Conservation (phyloP, 495 filamentous ascomycete species). For the Penicillium mononematosum region DNA sequence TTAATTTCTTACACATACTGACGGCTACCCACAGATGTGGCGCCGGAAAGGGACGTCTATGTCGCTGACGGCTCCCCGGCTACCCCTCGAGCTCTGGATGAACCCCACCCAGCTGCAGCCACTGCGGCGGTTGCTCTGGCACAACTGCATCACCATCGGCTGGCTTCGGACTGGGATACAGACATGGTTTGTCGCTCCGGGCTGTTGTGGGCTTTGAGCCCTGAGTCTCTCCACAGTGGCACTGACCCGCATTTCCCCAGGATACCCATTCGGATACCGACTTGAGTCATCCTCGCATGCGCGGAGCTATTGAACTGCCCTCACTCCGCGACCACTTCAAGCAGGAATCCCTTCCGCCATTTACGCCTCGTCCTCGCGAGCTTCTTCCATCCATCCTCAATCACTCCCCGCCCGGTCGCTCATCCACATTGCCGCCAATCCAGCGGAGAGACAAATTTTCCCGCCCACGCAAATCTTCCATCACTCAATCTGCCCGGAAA, state of each 20-base stretch:
- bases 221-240: neutral
- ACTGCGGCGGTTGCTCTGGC: constrained; percentile 84
- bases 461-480: constrained; percentile 78
- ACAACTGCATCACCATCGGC: constrained; percentile 79
- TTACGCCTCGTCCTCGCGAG: constrained; percentile 61
- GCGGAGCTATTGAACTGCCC: constrained; percentile 68
- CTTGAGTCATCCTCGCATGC: constrained; percentile 54
- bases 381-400: constrained; percentile 78
- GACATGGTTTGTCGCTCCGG: constrained; percentile 63
- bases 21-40: constrained; percentile 38
- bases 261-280: constrained; percentile 74
- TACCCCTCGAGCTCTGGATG: constrained; percentile 71
- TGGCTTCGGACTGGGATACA: constrained; percentile 79
- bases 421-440: constrained; percentile 79
- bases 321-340: constrained; percentile 71
- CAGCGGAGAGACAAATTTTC: constrained; percentile 63
- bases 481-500: constrained; percentile 69
- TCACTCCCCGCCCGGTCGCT: constrained; percentile 79
- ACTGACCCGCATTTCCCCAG: constrained; percentile 39
- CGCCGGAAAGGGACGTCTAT: constrained; percentile 50
- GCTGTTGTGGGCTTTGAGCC: constrained; percentile 1
- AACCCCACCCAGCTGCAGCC: constrained; percentile 66
- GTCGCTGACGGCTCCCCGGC: constrained; percentile 68
- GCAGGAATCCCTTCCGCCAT: constrained; percentile 64
- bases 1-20: constrained; percentile 21